These are phyloP conservation scores for Backusella tuberculispora DNA, from an alignment of 192 early-diverging fungal species.

Conservation along the genomic window DNA sequence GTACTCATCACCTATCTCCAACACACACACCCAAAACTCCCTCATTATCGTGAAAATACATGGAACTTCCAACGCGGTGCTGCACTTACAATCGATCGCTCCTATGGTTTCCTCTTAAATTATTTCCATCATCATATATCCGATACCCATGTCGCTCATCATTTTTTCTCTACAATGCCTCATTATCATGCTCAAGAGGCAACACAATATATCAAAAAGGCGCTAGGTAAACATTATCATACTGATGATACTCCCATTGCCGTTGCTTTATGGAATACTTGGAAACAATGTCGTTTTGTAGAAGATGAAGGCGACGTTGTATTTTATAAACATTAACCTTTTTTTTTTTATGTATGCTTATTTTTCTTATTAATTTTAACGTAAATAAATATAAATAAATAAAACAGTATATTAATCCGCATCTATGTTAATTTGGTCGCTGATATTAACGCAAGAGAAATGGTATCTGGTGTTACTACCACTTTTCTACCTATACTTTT, in stretches of 20 bases:
- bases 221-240: constrained; percentile 81
- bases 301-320: constrained; percentile 88
- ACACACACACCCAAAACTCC: constrained; percentile 87
- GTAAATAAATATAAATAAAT: too few species aligned
- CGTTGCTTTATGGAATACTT: constrained; percentile 69
- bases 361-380: too few species aligned
- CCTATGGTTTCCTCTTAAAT: constrained; percentile 86
- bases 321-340: constrained; percentile 62
- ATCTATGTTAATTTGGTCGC: too few species aligned
- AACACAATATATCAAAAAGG: constrained; percentile 78
- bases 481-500: too few species aligned
- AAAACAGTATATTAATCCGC: too few species aligned
- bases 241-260: constrained; percentile 74
- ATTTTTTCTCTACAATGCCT: constrained; percentile 97
- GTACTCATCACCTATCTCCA: constrained; percentile 96
- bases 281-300: constrained; percentile 81
- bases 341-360: neutral
- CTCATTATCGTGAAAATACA: constrained; percentile 83
- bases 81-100: constrained; percentile 82
- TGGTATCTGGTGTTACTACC: too few species aligned
- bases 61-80: constrained; percentile 96
- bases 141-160: constrained; percentile 95
- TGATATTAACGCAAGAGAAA: too few species aligned
- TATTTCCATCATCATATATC: constrained; percentile 80
- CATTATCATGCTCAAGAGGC: constrained; percentile 94